A percentile compares a stretch with the other conserved stretches of the same genome.
These are phyloP conservation scores for Hippophae tibetana DNA, from an alignment of 306 rosid species.

Conservation along the genomic window DNA sequence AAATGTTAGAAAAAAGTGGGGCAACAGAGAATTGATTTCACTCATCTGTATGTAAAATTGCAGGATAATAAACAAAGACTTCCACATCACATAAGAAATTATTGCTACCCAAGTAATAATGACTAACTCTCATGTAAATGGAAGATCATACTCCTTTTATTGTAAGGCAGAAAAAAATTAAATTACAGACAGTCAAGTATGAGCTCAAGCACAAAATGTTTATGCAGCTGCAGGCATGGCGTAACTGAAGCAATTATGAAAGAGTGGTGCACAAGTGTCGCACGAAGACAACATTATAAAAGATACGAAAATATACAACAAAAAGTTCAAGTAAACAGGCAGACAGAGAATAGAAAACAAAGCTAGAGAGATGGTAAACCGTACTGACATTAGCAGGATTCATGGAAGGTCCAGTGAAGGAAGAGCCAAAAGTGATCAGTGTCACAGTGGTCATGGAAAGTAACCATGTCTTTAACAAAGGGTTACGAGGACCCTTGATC, in stretches of 20 bases:
- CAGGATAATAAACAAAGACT: too few species aligned
- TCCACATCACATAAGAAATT: too few species aligned
- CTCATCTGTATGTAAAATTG: too few species aligned
- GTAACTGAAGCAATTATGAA: background rate
- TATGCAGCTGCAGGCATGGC: background rate
- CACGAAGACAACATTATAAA: background rate
- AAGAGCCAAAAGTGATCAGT: conserved; percentile 48
- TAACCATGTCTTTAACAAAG: conserved; percentile 47
- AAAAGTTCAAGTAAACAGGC: background rate
- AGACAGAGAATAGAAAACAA: background rate
- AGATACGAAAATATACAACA: background rate
- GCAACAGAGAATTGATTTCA: too few species aligned
- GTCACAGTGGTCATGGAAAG: conserved; percentile 45
- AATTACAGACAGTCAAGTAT: too few species aligned
- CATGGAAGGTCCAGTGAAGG: conserved; percentile 25
- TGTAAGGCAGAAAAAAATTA: background rate
- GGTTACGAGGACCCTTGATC: conserved; percentile 65
- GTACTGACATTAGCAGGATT: conserved; percentile 63
- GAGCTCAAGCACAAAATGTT: background rate
- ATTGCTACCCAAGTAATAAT: too few species aligned
- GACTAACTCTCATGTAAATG: too few species aligned
- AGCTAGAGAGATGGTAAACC: background rate
- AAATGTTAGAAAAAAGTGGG: too few species aligned
- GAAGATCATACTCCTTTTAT: too few species aligned
- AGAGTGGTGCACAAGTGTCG: background rate